Base-by-base conservation (phyloP, 176 grass and related monocot genomes). In the Poa pratensis region DNA sequence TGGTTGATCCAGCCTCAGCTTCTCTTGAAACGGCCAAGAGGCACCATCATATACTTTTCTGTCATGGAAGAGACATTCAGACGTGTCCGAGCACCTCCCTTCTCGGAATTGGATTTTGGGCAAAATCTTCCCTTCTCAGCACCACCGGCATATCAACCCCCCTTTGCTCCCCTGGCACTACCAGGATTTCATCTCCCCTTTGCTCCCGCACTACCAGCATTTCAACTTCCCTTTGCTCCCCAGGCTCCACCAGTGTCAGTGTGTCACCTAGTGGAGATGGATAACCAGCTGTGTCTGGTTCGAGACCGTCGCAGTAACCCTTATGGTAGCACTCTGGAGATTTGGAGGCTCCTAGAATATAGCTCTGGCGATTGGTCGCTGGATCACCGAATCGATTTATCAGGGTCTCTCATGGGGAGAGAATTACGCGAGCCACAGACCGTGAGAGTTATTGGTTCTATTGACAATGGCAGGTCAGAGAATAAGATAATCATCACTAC, bases 51-150 rank as follows among this genome's bases (percentile, higher is more conserved):
- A 23, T 19, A 37, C 0, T 84, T 88, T 34, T 84, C 81, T 58
- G 9, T 83, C 62, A 64, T 58, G 17, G 58, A 84, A 6, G 87
- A 84, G 58, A 74, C 35, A 76, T 88, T 88, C 35, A 22, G 23
- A 18, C 74, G 74, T 76, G 15, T 84, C 45, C 22, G 7, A 3
- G 54, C 81, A 18, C 87, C 87, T 3, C 67, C 46, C 2, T 80
- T 84, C 16, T 6, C 2, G 11, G 17, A 10, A 12, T 30, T 53
- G 19, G 73, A 54, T 30, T 52, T 32, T 49, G 22, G 40, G 13
- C 42, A 15, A 15, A 16, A 48, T 24, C 42, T 15, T 34, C 62
- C 61, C 12, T 60, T 60, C 58, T 64, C 26, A 30, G 26, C 26
- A 24, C 57, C 57, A 30, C 61, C 24, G 3, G 60, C 5, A 32